phyloP scores from a whole-genome alignment of 1,284 basidiomycete genomes.

The Laetiporus sulphureus region DNA sequence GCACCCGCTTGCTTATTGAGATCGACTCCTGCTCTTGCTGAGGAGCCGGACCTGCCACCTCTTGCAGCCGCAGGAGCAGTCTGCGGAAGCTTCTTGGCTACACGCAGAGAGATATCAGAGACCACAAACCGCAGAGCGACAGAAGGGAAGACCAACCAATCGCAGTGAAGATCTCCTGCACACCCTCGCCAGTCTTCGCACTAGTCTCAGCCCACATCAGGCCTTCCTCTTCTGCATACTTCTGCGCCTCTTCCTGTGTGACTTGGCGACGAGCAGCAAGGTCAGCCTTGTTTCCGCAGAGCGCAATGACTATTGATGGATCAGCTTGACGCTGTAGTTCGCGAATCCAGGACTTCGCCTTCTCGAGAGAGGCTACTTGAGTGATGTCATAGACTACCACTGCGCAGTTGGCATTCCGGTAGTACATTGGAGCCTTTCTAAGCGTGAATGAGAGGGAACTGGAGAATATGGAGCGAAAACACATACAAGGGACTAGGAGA shows the following conservation, averaged over 20 bases:
- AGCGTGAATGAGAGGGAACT: slow-evolving; percentile 8
- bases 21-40: slow-evolving; percentile 58
- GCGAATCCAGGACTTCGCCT: slow-evolving; percentile 94
- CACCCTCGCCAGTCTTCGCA: slow-evolving; percentile 90
- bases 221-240: slow-evolving; percentile 92
- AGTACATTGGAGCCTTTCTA: slow-evolving; percentile 84
- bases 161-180: slow-evolving; percentile 82
- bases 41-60: slow-evolving; percentile 38
- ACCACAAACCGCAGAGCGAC: slow-evolving; percentile 3
- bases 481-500: slow-evolving; percentile 23
- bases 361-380: slow-evolving; percentile 83
- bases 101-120: slow-evolving; percentile 4
- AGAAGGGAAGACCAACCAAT: slow-evolving; percentile 53
- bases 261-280: slow-evolving; percentile 79
- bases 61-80: slow-evolving; percentile 62
- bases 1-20: slow-evolving; percentile 57
- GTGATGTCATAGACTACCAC: slow-evolving; percentile 89
- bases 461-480: slow-evolving; percentile 9
- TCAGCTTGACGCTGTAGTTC: slow-evolving; percentile 97
- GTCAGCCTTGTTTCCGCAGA: slow-evolving; percentile 95
- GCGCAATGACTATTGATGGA: slow-evolving; percentile 91
- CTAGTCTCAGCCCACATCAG: slow-evolving; percentile 96
- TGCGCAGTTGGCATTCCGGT: slow-evolving; percentile 84
- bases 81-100: slow-evolving; percentile 78
- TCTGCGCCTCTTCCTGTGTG: slow-evolving; percentile 80